Evolutionary conservation across 176 grass and related monocot genomes (phyloP), one percentile per base, ranked within the genome.

Genomic region (Oryza punctata): DNA sequence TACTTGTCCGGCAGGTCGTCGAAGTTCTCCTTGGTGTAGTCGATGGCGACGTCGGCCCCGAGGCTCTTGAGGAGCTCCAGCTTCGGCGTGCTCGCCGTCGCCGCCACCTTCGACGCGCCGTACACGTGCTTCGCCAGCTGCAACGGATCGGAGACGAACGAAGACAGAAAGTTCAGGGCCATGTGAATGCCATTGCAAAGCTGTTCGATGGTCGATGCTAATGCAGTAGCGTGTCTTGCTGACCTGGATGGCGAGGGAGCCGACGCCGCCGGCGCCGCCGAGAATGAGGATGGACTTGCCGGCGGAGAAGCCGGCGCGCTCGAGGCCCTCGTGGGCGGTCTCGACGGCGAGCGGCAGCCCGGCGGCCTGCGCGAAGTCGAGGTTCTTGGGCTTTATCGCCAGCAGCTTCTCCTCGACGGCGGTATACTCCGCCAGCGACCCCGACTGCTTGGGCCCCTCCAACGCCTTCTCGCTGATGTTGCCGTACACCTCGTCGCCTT

Each of bases 401-500:
- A 99, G 59, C 81, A 99, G 89, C 85, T 74, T 96, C 91, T 96
- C 93, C 86, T 99, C 96, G 12, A 99, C 91, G 27, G 89, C 80
- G 6, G 93, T 91, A 76, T 94, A 96, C 85, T 99, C 91, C 3
- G 93, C 96, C 49, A 99, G 85, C 27, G 93, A 94, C 9, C 96
- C 96, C 21, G 61, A 99, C 84, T 92, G 96, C 78, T 94, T 99
- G 4, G 93, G 96, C 5, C 85, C 70, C 2, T 99, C 89, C 12
- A 99, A 75, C 10, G 94, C 89, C 63, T 99, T 96, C 87, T 99
- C 93, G 77, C 70, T 96, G 85, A 99, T 90, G 85, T 94, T 77
- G 33, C 96, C 96, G 78, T 99, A 99, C 63, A 99, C 96, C 87
- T 94, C 93, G 83, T 99, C 93, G 52, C 93, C 93, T 63, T 92